A percentile compares a stretch with the other conserved stretches of the same genome.
Conservation (phyloP, 1,284 basidiomycete species). For the Leccinum subrobustum region DNA sequence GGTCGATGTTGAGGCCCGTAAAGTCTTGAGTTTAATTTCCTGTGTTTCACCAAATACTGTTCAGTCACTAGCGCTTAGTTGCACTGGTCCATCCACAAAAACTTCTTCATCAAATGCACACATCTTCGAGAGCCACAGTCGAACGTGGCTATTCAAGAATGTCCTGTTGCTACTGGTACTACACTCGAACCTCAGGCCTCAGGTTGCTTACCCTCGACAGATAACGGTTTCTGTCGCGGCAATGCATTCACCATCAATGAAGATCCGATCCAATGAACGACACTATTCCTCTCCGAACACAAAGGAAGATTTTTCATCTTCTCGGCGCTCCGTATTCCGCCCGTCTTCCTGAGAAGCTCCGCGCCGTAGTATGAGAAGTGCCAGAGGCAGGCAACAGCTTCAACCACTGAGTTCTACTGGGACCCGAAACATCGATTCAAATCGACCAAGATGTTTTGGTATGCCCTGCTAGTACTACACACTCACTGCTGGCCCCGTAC, state of each 20-base stretch:
- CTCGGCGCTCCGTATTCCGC: neutral
- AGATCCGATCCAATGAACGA: neutral
- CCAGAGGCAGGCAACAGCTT: neutral
- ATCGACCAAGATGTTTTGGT: neutral
- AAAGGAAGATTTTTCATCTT: neutral
- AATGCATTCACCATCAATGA: neutral
- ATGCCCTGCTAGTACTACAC: neutral
- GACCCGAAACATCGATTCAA: neutral
- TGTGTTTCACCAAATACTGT: neutral
- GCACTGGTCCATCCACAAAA: neutral
- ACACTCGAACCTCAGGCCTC: neutral
- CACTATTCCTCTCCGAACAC: neutral
- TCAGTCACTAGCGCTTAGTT: conserved; percentile 4
- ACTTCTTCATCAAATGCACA: neutral
- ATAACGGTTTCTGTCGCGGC: neutral
- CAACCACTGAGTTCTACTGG: neutral
- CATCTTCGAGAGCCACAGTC: neutral
- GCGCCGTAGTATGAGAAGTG: neutral
- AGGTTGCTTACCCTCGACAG: neutral
- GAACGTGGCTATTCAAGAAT: neutral
- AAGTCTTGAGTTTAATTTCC: neutral
- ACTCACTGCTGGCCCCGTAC: neutral
- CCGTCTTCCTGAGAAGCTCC: neutral
- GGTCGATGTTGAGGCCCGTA: conserved; percentile 6
- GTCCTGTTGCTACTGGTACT: neutral